Evolutionary conservation across 1,284 basidiomycete genomes (phyloP), one percentile per base, ranked within the genome.

Genomic region (Tylopilus orsonianus): DNA sequence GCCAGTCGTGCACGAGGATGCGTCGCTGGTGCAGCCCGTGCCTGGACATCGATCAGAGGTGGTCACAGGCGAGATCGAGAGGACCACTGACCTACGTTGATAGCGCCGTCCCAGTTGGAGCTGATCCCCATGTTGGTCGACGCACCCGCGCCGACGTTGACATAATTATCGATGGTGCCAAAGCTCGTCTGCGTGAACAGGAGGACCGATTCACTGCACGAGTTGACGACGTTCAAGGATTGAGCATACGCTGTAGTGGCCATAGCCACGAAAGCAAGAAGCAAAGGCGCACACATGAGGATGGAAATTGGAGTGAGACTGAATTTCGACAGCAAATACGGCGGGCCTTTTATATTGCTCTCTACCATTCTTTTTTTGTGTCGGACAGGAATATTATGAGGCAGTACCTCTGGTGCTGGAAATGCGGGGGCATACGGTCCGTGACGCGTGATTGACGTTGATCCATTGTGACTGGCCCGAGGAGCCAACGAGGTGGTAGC

Each of bases 81-180:
- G 3, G 3, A 6, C 27, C 10, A 2, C 68, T 51, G 37, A 68
- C 65, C 68, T 22, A 58, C 59, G 37, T 69, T 69, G 43, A 67
- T n/a, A 24, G 67, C 61, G 33, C 65, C 65, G 5, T 61, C 63
- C 65, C 65, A 67, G 56, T 66, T 48, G 36, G 59, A 52, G 30
- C 59, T 67, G n/a, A 67, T 67, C 26, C 58, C 67, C 56, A 67
- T 19, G 57, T 69, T 56, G 37, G 33, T n/a, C 16, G 52, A 57
- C 14, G 45, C 55, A 23, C 59, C 63, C 18, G 57, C 50, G 18
- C 33, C 47, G 18, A 69, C 45, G 16, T 38, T 49, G 27, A 70
- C 53, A 20, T 67, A 46, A 55, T 63, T 69, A 0, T 23, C 4
- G 36, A 70, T 57, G 24, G 20, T 45, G 22, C 68, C 65, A 8